Base-by-base conservation (phyloP, 257 asterid genomes). In the Avicennia marina region DNA sequence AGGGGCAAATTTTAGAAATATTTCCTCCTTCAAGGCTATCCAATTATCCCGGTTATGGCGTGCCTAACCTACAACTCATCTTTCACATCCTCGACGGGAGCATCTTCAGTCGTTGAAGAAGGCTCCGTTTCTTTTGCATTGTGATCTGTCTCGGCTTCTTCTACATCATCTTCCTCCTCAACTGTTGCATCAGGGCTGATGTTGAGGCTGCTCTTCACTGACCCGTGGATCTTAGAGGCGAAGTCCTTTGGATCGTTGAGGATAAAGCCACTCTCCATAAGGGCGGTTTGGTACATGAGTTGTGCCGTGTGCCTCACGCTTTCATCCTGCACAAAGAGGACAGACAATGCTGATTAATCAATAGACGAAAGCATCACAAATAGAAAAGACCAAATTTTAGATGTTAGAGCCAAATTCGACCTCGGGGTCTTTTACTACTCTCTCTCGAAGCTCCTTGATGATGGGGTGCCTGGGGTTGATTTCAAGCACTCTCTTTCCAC, bases 401-500 rank as follows among this genome's bases (percentile, higher is more conserved):
- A 2, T 34, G 4, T 4, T 34, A 11, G 12, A 4, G 41, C 10
- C 11, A 11, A 3, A 11, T 34, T 11, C 4, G 41, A 89, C 96
- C 84, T 86, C 97, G 1, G 95, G 75, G 66, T 86, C 83, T 15
- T 58, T 60, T 1, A 66, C 85, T 1, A 86, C 83, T 72, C 90
- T 81, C 57, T 86, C 95, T 32, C 75, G 82, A n/a, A 89, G 94
- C 79, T 80, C 93, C 84, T 89, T 86, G 60, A 89, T 78, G 36
- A 89, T 89, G 10, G 95, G 95, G 73, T 89, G 95, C 66, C 95
- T 74, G 0, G 97, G 95, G 70, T 86, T 89, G 54, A 89, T 86
- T 62, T 89, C 97, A 17, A 89, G 85, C 56, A 86, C 94, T 63
- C 94, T 84, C 82, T 89, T 89, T n/a, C 97, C 94, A 10, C 77